Evolutionary conservation across 2,329 filamentous ascomycete genomes (phyloP).

Genomic region (Fusarium austroafricanum): DNA sequence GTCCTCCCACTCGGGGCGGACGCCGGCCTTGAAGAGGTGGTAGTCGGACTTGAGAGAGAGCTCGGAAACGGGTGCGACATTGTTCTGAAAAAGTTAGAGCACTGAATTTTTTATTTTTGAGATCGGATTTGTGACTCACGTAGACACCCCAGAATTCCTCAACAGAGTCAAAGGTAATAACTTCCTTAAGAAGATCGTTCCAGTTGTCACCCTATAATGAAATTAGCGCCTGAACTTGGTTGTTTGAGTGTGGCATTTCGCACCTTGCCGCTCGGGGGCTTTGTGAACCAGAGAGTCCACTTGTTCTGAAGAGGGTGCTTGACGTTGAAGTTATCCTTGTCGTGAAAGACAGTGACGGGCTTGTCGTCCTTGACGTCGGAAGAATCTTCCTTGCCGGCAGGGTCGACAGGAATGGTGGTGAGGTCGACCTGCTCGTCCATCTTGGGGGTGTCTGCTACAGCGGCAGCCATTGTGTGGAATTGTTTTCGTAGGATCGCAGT

Average conservation of each 20-base stretch:
- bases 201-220: conserved; percentile 89
- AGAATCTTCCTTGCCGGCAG: conserved; percentile 67
- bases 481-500: conserved; percentile 25
- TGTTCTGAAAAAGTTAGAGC: conserved; percentile 74
- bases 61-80: conserved; percentile 95
- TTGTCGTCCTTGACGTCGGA: conserved; percentile 66
- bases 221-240: conserved; percentile 16
- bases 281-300: conserved; percentile 99
- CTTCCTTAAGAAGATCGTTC: conserved; percentile 97
- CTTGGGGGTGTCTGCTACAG: conserved; percentile 50
- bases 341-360: conserved; percentile 94
- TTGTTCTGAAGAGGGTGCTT: conserved; percentile 98
- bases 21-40: conserved; percentile 97
- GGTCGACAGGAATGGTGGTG: conserved; percentile 75
- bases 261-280: conserved; percentile 96
- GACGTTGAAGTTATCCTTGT: conserved; percentile 99
- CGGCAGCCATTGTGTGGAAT: conserved; percentile 51
- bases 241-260: conserved; percentile 36
- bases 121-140: conserved; percentile 67
- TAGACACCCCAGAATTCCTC: conserved; percentile 99
- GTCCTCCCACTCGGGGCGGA: conserved; percentile 99
- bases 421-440: conserved; percentile 71
- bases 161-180: conserved; percentile 98
- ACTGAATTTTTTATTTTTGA: conserved; percentile 5
- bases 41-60: conserved; percentile 98